Conservation (phyloP, 2,329 filamentous ascomycete genomes). For the Truncatella angustata region DNA sequence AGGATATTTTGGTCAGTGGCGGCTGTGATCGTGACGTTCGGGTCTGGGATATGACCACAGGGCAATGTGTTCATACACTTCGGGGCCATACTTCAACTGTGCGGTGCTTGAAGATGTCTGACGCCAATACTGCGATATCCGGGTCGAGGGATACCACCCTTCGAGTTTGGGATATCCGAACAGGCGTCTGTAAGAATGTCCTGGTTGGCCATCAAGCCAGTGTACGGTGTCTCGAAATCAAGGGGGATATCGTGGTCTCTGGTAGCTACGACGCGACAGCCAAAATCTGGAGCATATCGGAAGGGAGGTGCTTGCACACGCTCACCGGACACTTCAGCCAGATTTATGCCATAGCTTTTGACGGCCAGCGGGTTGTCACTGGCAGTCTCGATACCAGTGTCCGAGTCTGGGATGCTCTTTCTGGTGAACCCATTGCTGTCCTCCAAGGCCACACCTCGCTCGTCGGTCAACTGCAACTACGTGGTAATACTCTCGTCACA, state of each 20-base stretch:
- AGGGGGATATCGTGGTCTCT: slow-evolving; percentile 95
- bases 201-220: slow-evolving; percentile 94
- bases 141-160: slow-evolving; percentile 93
- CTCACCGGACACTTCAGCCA: slow-evolving; percentile 95
- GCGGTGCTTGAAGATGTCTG: slow-evolving; percentile 95
- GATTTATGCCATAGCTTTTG: slow-evolving; percentile 98
- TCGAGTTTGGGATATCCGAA: slow-evolving; percentile 89
- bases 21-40: slow-evolving; percentile 95
- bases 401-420: slow-evolving; percentile 89
- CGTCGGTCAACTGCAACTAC: slow-evolving; percentile 94
- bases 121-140: slow-evolving; percentile 90
- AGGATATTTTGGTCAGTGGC: slow-evolving; percentile 89
- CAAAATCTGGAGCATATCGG: slow-evolving; percentile 95
- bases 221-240: slow-evolving; percentile 91
- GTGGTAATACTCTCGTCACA: slow-evolving; percentile 90
- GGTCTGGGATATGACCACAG: slow-evolving; percentile 93
- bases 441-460: slow-evolving; percentile 96
- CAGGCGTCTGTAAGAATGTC: slow-evolving; percentile 85
- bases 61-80: slow-evolving; percentile 75
- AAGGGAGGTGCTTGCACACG: slow-evolving; percentile 87
- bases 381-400: slow-evolving; percentile 96
- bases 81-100: slow-evolving; percentile 97
- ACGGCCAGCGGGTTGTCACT: slow-evolving; percentile 88
- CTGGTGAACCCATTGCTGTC: slow-evolving; percentile 84
- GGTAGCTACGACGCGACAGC: slow-evolving; percentile 97